A percentile compares a stretch with the other conserved stretches of the same genome.
These are phyloP conservation scores for Brassica hybrid DNA, from an alignment of 441 rosid species.

Conservation along the genomic window DNA sequence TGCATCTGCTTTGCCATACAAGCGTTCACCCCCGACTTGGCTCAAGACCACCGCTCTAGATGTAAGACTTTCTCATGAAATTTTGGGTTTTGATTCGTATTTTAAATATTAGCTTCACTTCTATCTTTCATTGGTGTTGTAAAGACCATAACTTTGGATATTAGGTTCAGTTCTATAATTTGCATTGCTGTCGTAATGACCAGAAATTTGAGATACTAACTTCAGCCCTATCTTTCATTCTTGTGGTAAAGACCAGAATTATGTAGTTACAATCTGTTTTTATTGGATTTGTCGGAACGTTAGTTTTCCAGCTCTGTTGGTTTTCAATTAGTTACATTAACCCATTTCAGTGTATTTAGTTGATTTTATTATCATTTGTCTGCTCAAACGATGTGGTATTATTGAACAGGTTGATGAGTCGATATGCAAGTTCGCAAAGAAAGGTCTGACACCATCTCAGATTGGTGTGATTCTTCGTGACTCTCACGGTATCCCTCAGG, in stretches of 20 bases:
- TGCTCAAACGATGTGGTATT: no score
- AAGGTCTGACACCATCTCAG: constrained; percentile 50
- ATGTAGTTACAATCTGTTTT: not conserved
- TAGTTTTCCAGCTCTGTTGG: not conserved
- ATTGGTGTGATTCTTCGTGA: constrained; percentile 53
- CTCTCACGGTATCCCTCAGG: constrained; percentile 52
- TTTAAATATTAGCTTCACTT: not conserved
- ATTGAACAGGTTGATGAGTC: constrained; percentile 43
- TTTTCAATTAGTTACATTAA: no score
- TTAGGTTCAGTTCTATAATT: not conserved
- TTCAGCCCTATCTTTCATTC: no score
- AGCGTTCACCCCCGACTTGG: constrained; percentile 55
- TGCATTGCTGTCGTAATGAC: not conserved
- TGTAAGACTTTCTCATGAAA: constrained; percentile 12
- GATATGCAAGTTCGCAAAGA: constrained; percentile 52
- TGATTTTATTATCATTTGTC: no score
- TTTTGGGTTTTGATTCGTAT: not conserved
- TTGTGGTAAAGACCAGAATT: not conserved
- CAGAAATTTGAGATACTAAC: not conserved
- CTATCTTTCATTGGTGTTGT: not conserved
- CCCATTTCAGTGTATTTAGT: no score
- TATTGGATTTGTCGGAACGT: not conserved
- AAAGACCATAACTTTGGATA: not conserved
- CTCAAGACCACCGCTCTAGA: constrained; percentile 45
- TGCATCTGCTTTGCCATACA: constrained; percentile 84